A percentile compares a stretch with the other conserved stretches of the same genome.
These are phyloP conservation scores for Pichia sp. DNA, from an alignment of 1,139 yeast genomes.

Conservation along the genomic window DNA sequence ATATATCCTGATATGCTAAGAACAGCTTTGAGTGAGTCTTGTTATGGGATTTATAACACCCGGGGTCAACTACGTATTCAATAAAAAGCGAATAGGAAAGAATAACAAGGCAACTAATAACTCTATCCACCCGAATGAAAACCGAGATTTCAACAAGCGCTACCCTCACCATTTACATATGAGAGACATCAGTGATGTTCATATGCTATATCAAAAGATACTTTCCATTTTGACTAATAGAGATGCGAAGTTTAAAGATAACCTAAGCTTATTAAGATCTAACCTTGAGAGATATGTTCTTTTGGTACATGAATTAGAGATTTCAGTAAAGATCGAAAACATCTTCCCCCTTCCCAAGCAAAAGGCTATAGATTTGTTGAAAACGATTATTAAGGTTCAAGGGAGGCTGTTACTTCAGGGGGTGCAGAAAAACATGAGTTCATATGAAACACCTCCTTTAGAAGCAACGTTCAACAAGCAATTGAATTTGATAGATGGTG, in stretches of 20 bases:
- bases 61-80: conserved; percentile 11
- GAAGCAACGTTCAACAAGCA: conserved; percentile 8
- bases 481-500: conserved; percentile 13
- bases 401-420: neutral
- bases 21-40: neutral
- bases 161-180: conserved; percentile 11
- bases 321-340: neutral
- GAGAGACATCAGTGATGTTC: conserved; percentile 1
- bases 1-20: neutral
- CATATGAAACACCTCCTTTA: conserved; percentile 5
- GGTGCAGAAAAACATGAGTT: neutral
- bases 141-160: conserved; percentile 12
- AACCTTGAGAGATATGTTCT: conserved; percentile 8
- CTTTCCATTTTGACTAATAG: neutral
- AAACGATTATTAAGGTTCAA: conserved; percentile 3
- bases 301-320: conserved; percentile 6
- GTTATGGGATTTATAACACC: conserved; percentile 19
- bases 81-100: conserved; percentile 12
- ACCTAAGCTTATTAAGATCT: neutral
- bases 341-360: conserved; percentile 1
- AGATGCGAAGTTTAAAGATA: neutral
- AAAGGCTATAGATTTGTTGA: conserved; percentile 6
- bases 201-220: neutral
- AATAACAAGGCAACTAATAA: conserved; percentile 6
- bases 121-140: conserved; percentile 10